These are phyloP conservation scores for Rhizopus delemar DNA, from an alignment of 371 early-diverging fungal genomes.

Conservation along the genomic window DNA sequence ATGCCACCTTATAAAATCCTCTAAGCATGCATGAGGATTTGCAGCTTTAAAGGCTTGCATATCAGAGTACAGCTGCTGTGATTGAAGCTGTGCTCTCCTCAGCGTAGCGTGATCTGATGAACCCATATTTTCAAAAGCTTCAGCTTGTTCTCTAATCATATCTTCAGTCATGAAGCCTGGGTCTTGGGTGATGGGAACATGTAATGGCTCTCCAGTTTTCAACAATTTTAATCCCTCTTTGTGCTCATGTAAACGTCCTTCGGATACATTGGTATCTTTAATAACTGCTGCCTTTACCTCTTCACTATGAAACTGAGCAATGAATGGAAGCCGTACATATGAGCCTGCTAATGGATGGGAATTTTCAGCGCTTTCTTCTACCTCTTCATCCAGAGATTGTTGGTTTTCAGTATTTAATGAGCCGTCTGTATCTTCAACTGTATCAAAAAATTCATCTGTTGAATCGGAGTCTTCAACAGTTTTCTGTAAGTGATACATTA, in stretches of 20 bases:
- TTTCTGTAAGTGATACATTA: background rate
- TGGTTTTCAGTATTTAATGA: slow-evolving; percentile 1
- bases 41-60: slow-evolving; percentile 88
- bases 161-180: slow-evolving; percentile 89
- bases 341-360: background rate
- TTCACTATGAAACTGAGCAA: slow-evolving; percentile 14
- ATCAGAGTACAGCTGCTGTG: slow-evolving; percentile 79
- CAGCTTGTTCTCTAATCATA: slow-evolving; percentile 81
- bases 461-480: slow-evolving; percentile 12
- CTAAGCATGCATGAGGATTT: slow-evolving; percentile 76
- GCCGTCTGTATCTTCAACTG: slow-evolving; percentile 15
- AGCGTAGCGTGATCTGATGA: slow-evolving; percentile 71
- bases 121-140: slow-evolving; percentile 76
- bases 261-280: slow-evolving; percentile 31
- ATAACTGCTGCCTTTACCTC: slow-evolving; percentile 19
- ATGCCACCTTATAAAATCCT: slow-evolving; percentile 96
- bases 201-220: slow-evolving; percentile 60
- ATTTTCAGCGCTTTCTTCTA: slow-evolving; percentile 1
- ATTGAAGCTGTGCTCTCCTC: slow-evolving; percentile 77
- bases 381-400: slow-evolving; percentile 9
- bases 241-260: slow-evolving; percentile 36
- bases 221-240: slow-evolving; percentile 32
- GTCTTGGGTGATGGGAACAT: slow-evolving; percentile 77
- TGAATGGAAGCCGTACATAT: slow-evolving; percentile 4
- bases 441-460: slow-evolving; percentile 28